Evolutionary conservation across 2,329 filamentous ascomycete genomes (phyloP).

Genomic region (Trichoderma aggressivum): DNA sequence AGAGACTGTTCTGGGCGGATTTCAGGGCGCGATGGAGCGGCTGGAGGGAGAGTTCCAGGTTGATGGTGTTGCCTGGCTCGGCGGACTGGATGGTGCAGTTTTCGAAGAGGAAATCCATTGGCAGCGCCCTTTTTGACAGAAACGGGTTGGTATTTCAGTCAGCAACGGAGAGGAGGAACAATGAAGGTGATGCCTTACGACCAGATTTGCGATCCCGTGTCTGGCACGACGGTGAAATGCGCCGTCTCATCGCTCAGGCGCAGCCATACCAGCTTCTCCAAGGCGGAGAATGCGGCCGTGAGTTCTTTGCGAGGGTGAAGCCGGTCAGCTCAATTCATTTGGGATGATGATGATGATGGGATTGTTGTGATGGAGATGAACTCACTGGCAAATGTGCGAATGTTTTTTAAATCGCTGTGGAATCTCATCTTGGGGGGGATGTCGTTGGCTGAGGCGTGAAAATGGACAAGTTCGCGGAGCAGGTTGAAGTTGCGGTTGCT

Average conservation of each 20-base stretch:
- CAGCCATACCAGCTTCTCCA: constrained; percentile 86
- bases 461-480: neutral
- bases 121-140: constrained; percentile 45
- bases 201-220: constrained; percentile 95
- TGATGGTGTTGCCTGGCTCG: constrained; percentile 81
- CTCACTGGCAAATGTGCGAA: constrained; percentile 63
- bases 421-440: constrained; percentile 54
- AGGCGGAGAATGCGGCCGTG: constrained; percentile 59
- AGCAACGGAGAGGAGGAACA: neutral
- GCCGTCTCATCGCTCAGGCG: constrained; percentile 82
- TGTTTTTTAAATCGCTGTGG: constrained; percentile 63
- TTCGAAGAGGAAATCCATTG: constrained; percentile 82
- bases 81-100: constrained; percentile 82
- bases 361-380: neutral
- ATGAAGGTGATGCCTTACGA: constrained; percentile 53
- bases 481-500: neutral
- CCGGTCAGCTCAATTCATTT: neutral
- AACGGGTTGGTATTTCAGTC: neutral
- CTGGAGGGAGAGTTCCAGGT: constrained; percentile 88
- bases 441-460: neutral
- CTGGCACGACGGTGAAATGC: constrained; percentile 93
- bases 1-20: constrained; percentile 76
- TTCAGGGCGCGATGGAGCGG: constrained; percentile 87
- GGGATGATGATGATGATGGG: neutral
- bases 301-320: constrained; percentile 47